Conservation (phyloP, 1,139 yeast species). For the Geotrichum histeridarum region DNA sequence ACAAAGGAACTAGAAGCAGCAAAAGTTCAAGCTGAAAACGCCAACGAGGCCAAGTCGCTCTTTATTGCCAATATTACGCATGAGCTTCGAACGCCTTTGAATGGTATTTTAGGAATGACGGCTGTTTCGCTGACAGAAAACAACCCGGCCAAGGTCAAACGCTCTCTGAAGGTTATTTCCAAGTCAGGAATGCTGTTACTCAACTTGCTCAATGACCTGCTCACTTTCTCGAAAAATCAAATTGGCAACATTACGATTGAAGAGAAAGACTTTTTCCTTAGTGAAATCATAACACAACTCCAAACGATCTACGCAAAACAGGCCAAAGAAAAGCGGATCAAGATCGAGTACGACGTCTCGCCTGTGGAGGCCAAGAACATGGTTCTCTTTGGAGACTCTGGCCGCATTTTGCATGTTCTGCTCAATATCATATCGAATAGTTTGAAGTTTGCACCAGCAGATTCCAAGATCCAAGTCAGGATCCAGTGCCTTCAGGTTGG, state of each 20-base stretch:
- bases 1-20: conserved; percentile 87
- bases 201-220: conserved; percentile 80
- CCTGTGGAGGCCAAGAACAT: conserved; percentile 43
- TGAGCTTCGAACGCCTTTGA: conserved; percentile 88
- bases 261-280: conserved; percentile 63
- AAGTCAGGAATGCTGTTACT: conserved; percentile 84
- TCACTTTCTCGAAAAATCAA: conserved; percentile 86
- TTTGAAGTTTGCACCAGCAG: conserved; percentile 79
- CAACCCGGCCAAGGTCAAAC: conserved; percentile 60
- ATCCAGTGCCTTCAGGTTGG: conserved; percentile 1
- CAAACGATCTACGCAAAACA: conserved; percentile 72
- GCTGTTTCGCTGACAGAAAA: conserved; percentile 85
- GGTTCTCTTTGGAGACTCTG: conserved; percentile 76
- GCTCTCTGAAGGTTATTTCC: conserved; percentile 68
- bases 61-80: conserved; percentile 95
- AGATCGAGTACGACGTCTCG: conserved; percentile 50
- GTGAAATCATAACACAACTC: conserved; percentile 70
- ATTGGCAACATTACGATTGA: conserved; percentile 79
- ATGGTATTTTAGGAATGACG: conserved; percentile 95
- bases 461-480: conserved; percentile 26
- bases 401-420: conserved; percentile 78
- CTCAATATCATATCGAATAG: conserved; percentile 86
- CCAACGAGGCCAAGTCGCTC: conserved; percentile 90
- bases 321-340: conserved; percentile 69
- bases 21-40: conserved; percentile 84